Evolutionary conservation across 2,329 filamentous ascomycete genomes (phyloP), one percentile per base, ranked within the genome.

Genomic region (Myriosclerotinia scirpicola): DNA sequence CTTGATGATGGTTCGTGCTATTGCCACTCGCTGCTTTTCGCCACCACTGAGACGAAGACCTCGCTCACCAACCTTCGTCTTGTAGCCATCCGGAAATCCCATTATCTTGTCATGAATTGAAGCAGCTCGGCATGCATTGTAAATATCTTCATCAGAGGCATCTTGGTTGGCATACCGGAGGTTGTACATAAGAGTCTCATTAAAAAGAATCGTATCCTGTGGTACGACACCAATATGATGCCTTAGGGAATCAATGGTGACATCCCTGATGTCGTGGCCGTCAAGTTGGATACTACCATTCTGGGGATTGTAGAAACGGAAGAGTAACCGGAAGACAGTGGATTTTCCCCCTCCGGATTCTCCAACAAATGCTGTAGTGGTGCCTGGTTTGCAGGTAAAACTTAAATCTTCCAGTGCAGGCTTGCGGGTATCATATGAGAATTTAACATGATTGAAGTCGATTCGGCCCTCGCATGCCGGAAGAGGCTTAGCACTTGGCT

Each of bases 271-370:
- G 75, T 97, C 87, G 68, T 88, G 85, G 9, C 90, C 92, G 75
- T 98, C 95, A 65, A 99, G 82, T 75, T 90, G 86, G 67, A 98
- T 96, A 74, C 83, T 87, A 46, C 95, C 95, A 62, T 87, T 85
- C 63, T 88, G 83, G 65, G 89, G 87, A 76, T 97, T 96, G 81
- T 98, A 99, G 79, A 97, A 99, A 22, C 95, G 90, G 83, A 97
- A 98, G 77, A 99, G 88, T 59, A 98, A 85, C 61, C 95, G 90
- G 82, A 99, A 97, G 36, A 99, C 86, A 0, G 95, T 99, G 2
- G 94, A 98, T 78, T 99, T 99, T 71, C 95, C 95, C 67, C 95
- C 95, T 55, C 95, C 95, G 42, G 94, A 98, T 78, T 98, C 94
- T 70, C 95, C 95, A 22, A 99, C 95, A 70, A 99, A 89, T 0